Conservation (phyloP, 345 rosid genomes). For the Excoecaria agallocha region DNA sequence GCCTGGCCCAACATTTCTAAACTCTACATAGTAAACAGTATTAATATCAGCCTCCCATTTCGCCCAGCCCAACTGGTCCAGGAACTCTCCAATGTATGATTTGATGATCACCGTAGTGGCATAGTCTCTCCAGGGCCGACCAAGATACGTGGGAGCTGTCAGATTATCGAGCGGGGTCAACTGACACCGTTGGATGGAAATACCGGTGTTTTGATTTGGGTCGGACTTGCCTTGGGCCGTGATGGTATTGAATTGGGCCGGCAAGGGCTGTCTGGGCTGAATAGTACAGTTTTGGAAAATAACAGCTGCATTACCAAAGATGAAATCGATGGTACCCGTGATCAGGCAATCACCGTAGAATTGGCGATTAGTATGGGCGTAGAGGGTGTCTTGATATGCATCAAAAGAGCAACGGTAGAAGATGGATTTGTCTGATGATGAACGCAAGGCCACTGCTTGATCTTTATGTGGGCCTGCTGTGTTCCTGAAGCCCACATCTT, state of each 20-base stretch:
- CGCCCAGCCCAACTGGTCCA: conserved; percentile 39
- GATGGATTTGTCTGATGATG: conserved; percentile 28
- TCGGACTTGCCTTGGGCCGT: conserved; percentile 30
- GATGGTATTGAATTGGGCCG: conserved; percentile 24
- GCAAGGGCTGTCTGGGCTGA: conserved; percentile 24
- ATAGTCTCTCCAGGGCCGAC: conserved; percentile 47
- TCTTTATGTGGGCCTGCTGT: conserved; percentile 30
- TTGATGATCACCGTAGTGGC: conserved; percentile 35
- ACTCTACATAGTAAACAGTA: conserved; percentile 31
- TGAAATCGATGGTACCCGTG: conserved; percentile 31
- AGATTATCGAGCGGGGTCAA: conserved; percentile 14
- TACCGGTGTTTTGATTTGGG: conserved; percentile 37
- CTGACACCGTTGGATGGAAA: conserved; percentile 25
- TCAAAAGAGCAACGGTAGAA: conserved; percentile 32
- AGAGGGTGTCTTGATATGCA: conserved; percentile 37
- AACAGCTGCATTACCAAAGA: conserved; percentile 29
- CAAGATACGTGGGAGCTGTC: conserved; percentile 26
- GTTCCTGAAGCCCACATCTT: conserved; percentile 38
- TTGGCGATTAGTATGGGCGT: conserved; percentile 23
- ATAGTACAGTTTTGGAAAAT: conserved; percentile 30
- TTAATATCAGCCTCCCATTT: conserved; percentile 13
- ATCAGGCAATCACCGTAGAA: conserved; percentile 26
- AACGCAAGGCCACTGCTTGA: conserved; percentile 40
- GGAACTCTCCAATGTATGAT: conserved; percentile 23
- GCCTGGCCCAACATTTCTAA: conserved; percentile 35